Percentiles rank a stretch among this genome's conserved stretches.
These are phyloP conservation scores for Claviceps cyperi DNA, from an alignment of 2,329 filamentous ascomycete genomes.

Conservation along the genomic window DNA sequence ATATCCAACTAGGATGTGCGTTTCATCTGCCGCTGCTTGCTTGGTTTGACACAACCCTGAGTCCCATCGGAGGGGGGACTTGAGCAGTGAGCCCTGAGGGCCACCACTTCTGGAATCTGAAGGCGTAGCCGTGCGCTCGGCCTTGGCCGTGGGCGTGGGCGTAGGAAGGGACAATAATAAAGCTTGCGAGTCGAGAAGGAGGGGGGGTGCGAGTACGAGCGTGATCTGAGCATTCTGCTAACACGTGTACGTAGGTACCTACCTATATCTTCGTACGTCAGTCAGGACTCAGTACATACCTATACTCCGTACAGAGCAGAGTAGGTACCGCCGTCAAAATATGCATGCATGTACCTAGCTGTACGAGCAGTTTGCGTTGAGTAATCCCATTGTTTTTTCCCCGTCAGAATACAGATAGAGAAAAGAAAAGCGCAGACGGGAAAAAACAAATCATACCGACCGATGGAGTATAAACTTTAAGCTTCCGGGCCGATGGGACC, in stretches of 20 bases:
- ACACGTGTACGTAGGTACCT: no score
- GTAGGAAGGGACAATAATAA: no score
- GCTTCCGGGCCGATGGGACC: neutral
- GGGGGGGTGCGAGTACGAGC: neutral
- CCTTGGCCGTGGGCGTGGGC: neutral
- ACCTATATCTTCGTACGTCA: no score
- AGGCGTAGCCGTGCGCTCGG: neutral
- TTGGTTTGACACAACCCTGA: neutral
- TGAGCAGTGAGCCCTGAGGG: neutral
- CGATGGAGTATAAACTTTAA: neutral
- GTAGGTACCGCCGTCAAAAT: no score
- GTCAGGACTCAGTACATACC: neutral
- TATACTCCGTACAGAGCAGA: neutral
- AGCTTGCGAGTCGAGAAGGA: neutral
- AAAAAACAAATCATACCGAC: no score
- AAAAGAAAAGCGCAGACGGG: no score
- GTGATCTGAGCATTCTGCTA: no score
- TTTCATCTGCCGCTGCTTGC: neutral
- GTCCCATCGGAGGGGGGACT: neutral
- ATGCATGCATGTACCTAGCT: neutral
- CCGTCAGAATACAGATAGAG: no score
- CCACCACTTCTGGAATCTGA: neutral
- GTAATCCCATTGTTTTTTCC: neutral
- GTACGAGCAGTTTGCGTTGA: neutral
- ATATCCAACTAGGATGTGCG: neutral